Percentiles rank a stretch among this genome's conserved stretches.
phyloP scores from a whole-genome alignment of 345 rosid species.

The Lepidium sativum region DNA sequence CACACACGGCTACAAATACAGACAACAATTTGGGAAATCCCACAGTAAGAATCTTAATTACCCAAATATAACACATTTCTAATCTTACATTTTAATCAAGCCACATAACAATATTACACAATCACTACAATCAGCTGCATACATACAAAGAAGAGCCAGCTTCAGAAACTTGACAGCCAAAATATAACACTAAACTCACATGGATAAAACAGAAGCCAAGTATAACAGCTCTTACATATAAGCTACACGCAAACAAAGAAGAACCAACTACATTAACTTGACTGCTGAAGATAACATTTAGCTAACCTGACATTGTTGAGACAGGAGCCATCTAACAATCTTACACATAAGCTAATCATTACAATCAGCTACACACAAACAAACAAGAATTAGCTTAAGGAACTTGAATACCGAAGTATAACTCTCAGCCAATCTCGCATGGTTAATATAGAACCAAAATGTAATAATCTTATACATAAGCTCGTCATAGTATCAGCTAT shows the following conservation, averaged over 20 bases:
- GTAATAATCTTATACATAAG: background rate
- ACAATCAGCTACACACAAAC: background rate
- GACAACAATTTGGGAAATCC: background rate
- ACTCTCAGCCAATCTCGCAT: background rate
- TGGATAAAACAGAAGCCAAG: background rate
- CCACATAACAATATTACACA: background rate
- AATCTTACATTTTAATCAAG: background rate
- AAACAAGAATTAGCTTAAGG: background rate
- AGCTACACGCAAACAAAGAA: no score
- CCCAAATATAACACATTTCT: background rate
- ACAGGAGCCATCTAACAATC: background rate
- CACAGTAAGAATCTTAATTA: background rate
- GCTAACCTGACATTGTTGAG: background rate
- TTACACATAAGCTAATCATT: background rate
- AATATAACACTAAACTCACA: background rate
- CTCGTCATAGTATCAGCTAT: background rate
- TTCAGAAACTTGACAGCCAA: background rate
- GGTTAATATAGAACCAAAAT: background rate
- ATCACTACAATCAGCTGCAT: no score
- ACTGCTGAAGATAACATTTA: background rate
- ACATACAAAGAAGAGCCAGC: no score
- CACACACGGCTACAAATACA: slow-evolving; percentile 24
- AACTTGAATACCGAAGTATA: background rate
- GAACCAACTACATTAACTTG: background rate
- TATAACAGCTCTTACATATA: background rate